Percentiles rank a stretch among this genome's conserved stretches.
phyloP scores from a whole-genome alignment of 2,329 filamentous ascomycete genomes.

The Xylaria hypoxylon region DNA sequence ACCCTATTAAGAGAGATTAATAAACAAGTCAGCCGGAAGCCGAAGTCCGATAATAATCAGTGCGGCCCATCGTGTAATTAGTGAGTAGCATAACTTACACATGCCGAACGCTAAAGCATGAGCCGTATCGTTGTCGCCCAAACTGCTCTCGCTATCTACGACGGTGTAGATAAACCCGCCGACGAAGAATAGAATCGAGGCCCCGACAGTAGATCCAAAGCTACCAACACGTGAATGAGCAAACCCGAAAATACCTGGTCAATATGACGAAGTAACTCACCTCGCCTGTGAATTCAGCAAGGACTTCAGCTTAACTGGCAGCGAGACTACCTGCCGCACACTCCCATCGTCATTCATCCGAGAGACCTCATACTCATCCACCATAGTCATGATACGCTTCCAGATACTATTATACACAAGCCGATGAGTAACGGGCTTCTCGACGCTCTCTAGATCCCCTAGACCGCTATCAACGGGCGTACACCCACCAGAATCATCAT shows the following conservation, averaged over 20 bases:
- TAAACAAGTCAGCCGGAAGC: background rate
- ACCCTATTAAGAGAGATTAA: conserved; percentile 43
- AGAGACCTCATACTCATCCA: conserved; percentile 46
- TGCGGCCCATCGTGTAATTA: background rate
- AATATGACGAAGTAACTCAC: conserved; percentile 31
- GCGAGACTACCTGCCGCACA: conserved; percentile 39
- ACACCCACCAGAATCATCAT: background rate
- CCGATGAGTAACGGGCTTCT: conserved; percentile 19
- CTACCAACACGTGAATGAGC: conserved; percentile 30
- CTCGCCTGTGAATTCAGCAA: conserved; percentile 49
- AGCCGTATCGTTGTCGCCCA: conserved; percentile 50
- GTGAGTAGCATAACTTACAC: conserved; percentile 43
- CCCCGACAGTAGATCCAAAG: conserved; percentile 49
- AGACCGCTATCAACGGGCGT: conserved; percentile 30
- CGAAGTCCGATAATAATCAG: background rate
- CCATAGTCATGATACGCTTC: conserved; percentile 48
- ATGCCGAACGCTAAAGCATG: conserved; percentile 52
- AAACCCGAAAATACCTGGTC: background rate
- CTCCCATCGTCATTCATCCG: conserved; percentile 2
- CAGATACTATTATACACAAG: conserved; percentile 48
- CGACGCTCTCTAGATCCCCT: conserved; percentile 17
- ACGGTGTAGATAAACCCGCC: conserved; percentile 50
- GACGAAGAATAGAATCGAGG: conserved; percentile 49
- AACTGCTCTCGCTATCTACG: conserved; percentile 45
- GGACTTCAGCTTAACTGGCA: conserved; percentile 47